Evolutionary conservation across 2,329 filamentous ascomycete species (phyloP).

Genomic region (Cercospora sp.): DNA sequence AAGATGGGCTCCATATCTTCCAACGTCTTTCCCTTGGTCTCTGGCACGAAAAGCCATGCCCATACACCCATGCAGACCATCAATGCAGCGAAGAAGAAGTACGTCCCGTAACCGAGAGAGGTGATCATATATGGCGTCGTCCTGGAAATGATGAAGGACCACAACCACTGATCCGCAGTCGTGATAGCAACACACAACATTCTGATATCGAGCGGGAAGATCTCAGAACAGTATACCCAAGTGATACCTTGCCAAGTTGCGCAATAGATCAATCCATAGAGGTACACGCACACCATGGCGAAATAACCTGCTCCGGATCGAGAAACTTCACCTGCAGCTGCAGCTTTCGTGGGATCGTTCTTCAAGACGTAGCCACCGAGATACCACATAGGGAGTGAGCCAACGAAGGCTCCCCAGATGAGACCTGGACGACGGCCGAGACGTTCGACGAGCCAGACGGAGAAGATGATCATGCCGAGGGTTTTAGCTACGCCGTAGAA

Average conservation of each 20-base stretch:
- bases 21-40: conserved; percentile 61
- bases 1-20: conserved; percentile 27
- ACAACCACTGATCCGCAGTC: conserved; percentile 43
- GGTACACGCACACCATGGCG: conserved; percentile 57
- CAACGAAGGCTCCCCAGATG: conserved; percentile 52
- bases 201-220: conserved; percentile 48
- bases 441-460: conserved; percentile 43
- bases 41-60: conserved; percentile 68
- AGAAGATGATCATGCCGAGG: conserved; percentile 42
- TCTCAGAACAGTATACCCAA: conserved; percentile 49
- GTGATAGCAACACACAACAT: conserved; percentile 44
- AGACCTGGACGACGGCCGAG: conserved; percentile 45
- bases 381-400: conserved; percentile 51
- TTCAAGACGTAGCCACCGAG: conserved; percentile 57
- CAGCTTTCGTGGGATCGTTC: conserved; percentile 51
- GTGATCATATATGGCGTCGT: conserved; percentile 40
- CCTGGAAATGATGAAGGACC: conserved; percentile 44
- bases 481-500: conserved; percentile 52
- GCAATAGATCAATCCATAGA: conserved; percentile 57
- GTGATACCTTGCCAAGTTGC: conserved; percentile 44
- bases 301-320: conserved; percentile 53
- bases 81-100: conserved; percentile 42
- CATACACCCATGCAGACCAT: conserved; percentile 54
- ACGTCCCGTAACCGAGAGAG: conserved; percentile 42
- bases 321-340: conserved; percentile 46